Conservation (phyloP, 306 rosid genomes). For the Senna siamea region DNA sequence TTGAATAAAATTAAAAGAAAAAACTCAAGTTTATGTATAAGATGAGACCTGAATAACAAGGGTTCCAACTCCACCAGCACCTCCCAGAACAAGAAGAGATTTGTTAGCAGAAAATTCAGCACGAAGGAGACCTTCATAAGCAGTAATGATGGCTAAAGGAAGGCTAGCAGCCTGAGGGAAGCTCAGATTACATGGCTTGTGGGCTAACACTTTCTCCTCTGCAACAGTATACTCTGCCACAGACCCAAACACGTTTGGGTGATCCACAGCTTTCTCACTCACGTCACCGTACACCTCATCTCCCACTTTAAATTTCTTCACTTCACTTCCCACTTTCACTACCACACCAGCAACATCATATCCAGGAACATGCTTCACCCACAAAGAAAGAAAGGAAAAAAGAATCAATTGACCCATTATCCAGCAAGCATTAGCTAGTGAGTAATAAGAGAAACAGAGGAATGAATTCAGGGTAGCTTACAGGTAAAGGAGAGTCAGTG, state of each 20-base stretch:
- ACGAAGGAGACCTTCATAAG: conserved; percentile 62
- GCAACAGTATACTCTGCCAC: conserved; percentile 44
- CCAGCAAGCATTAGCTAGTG: too few species aligned
- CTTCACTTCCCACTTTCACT: conserved; percentile 51
- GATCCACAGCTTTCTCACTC: not conserved
- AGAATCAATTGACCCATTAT: too few species aligned
- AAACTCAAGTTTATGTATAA: too few species aligned
- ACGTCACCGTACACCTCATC: conserved; percentile 38
- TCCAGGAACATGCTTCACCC: conserved; percentile 47
- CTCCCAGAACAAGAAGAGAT: conserved; percentile 70
- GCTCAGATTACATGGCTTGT: conserved; percentile 59
- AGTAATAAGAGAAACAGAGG: too few species aligned
- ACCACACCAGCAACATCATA: conserved; percentile 64
- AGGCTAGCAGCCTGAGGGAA: conserved; percentile 69
- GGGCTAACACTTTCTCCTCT: conserved; percentile 62
- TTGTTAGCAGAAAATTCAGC: conserved; percentile 48
- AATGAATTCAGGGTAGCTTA: conserved; percentile 34
- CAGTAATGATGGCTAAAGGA: conserved; percentile 67
- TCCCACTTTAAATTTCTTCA: conserved; percentile 35
- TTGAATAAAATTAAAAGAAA: too few species aligned
- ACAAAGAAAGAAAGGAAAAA: not conserved
- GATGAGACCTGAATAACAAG: conserved; percentile 52
- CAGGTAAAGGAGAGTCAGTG: conserved; percentile 48
- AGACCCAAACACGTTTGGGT: conserved; percentile 1
- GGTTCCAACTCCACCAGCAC: conserved; percentile 78